These are phyloP conservation scores for Yarrowia sp. DNA, from an alignment of 805 yeast species.

Conservation along the genomic window DNA sequence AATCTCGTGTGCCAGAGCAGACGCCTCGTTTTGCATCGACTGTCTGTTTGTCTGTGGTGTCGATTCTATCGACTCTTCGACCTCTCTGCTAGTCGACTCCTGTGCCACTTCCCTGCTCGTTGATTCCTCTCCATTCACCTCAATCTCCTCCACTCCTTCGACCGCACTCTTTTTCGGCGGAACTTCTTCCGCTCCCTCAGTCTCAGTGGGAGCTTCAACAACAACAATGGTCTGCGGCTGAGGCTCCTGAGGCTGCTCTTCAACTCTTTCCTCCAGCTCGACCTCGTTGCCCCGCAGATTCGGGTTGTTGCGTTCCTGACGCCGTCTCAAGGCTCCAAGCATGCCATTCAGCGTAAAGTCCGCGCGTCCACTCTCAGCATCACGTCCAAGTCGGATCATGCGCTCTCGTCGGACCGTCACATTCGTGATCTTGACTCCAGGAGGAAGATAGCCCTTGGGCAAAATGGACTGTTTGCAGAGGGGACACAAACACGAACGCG, in stretches of 20 bases:
- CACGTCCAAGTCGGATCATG: neutral
- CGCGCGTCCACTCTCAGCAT: neutral
- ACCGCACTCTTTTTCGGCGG: neutral
- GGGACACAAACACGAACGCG: constrained; percentile 77
- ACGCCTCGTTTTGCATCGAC: neutral
- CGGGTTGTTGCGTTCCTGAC: constrained; percentile 14
- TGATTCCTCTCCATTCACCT: too few species aligned
- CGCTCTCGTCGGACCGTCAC: constrained; percentile 26
- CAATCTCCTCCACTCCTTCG: neutral
- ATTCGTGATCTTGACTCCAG: constrained; percentile 21
- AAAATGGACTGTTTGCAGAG: constrained; percentile 48
- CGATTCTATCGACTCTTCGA: too few species aligned
- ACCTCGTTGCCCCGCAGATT: neutral
- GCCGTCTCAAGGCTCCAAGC: neutral
- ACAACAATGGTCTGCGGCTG: neutral
- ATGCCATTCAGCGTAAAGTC: neutral
- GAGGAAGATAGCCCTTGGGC: constrained; percentile 28
- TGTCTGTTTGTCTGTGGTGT: too few species aligned
- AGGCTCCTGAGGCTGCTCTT: neutral
- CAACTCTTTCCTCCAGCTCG: neutral
- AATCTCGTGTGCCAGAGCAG: constrained; percentile 11
- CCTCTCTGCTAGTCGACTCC: too few species aligned
- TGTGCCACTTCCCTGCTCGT: too few species aligned
- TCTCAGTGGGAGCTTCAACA: neutral
- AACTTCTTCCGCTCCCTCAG: too few species aligned